Conservation (phyloP, 169 alveolate species). For the Plasmodium malariae region DNA sequence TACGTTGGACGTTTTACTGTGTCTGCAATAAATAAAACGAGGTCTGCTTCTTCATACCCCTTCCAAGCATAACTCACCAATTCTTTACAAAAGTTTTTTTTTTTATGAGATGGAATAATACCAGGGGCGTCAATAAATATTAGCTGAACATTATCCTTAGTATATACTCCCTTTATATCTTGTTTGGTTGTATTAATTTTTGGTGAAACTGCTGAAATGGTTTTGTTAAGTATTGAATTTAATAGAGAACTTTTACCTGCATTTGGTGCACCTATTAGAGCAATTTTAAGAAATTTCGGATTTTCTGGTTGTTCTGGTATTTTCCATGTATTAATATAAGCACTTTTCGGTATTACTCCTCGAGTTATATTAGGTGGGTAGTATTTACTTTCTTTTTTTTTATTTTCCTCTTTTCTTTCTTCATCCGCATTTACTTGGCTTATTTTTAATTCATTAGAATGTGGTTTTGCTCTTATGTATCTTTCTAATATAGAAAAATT, state of each 20-base stretch:
- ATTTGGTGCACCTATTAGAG: constrained; percentile 90
- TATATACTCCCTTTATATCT: constrained; percentile 84
- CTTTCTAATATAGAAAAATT: constrained; percentile 68
- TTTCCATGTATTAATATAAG: constrained; percentile 79
- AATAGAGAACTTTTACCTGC: constrained; percentile 91
- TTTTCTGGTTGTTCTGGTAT: constrained; percentile 82
- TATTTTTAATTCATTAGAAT: constrained; percentile 54
- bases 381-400: constrained; percentile 45
- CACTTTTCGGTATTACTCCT: constrained; percentile 76
- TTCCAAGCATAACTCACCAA: constrained; percentile 91
- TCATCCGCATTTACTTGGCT: constrained; percentile 31
- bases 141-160: constrained; percentile 84
- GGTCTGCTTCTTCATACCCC: constrained; percentile 90
- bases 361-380: constrained; percentile 74
- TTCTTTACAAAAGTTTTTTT: constrained; percentile 84
- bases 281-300: constrained; percentile 80
- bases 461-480: constrained; percentile 75
- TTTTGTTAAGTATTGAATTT: constrained; percentile 84
- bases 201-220: constrained; percentile 91
- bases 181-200: constrained; percentile 91
- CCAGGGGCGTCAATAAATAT: constrained; percentile 91
- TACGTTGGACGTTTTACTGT: constrained; percentile 89
- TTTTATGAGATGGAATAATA: constrained; percentile 88
- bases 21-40: constrained; percentile 86
- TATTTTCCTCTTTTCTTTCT: constrained; percentile 22